phyloP scores from a whole-genome alignment of 2,329 filamentous ascomycete genomes.

The Exophiala sp. region DNA sequence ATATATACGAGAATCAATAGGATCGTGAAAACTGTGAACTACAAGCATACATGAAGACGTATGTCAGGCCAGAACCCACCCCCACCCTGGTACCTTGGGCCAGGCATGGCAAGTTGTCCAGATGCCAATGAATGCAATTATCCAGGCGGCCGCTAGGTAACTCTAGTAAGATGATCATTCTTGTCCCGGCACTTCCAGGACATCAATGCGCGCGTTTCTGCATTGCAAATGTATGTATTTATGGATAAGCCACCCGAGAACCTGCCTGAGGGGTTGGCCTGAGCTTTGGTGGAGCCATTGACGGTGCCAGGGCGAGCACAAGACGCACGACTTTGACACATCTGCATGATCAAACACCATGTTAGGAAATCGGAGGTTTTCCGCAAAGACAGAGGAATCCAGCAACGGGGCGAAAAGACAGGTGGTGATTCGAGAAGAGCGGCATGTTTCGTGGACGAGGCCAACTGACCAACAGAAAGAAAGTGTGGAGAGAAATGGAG shows the following conservation, averaged over 20 bases:
- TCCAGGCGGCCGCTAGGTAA: no score
- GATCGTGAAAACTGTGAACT: not conserved
- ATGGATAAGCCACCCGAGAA: not conserved
- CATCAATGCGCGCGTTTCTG: not conserved
- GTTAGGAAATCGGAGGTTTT: not conserved
- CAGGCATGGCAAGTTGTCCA: slow-evolving; percentile 9
- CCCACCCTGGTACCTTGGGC: slow-evolving; percentile 9
- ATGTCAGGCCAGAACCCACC: slow-evolving; percentile 2
- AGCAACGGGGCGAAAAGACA: slow-evolving; percentile 15
- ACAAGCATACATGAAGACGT: slow-evolving; percentile 5
- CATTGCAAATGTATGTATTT: not conserved
- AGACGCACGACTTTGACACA: no score
- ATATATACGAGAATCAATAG: slow-evolving; percentile 10
- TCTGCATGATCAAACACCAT: slow-evolving; percentile 22
- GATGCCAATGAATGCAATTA: not conserved
- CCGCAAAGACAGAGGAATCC: not conserved
- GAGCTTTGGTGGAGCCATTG: slow-evolving; percentile 4
- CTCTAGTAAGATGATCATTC: no score
- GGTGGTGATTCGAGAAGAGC: slow-evolving; percentile 2
- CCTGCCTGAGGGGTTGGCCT: slow-evolving; percentile 9
- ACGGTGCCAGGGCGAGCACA: not conserved
- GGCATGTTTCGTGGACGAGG: not conserved
- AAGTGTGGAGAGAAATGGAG: not conserved
- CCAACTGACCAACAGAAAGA: not conserved
- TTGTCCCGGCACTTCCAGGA: no score